Percentiles rank a stretch among this genome's conserved stretches.
phyloP scores from a whole-genome alignment of 371 early-diverging fungal species.

The Synchytrium microbalum region DNA sequence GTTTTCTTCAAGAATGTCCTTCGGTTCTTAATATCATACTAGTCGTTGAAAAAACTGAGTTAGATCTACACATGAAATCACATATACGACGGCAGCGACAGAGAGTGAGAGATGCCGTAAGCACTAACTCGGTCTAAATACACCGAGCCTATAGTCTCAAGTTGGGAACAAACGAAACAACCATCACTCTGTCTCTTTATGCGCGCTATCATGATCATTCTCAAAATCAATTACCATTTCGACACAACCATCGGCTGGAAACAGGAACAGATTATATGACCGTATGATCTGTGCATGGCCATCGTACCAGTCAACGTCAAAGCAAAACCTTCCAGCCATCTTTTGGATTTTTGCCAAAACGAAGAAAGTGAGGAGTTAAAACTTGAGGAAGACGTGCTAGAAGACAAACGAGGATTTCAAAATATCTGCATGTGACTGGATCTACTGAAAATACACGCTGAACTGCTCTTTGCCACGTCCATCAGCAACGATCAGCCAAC shows the following conservation, averaged over 20 bases:
- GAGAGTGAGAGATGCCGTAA: neutral
- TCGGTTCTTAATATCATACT: conserved; percentile 42
- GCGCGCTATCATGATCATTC: no score
- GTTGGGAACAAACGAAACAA: neutral
- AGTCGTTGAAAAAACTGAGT: neutral
- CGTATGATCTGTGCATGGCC: conserved; percentile 37
- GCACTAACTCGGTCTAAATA: neutral
- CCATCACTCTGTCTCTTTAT: neutral
- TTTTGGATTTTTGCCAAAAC: no score
- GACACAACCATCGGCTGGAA: conserved; percentile 32
- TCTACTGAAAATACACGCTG: no score
- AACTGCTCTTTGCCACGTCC: no score
- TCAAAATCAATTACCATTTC: conserved; percentile 40
- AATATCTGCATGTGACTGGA: no score
- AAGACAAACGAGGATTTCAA: no score
- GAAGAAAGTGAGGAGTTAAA: no score
- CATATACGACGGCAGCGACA: conserved; percentile 1
- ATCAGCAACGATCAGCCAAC: no score
- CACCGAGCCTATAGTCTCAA: neutral
- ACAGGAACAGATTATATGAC: conserved; percentile 41
- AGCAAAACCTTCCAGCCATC: conserved; percentile 14
- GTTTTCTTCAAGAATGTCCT: conserved; percentile 44
- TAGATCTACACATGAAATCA: neutral
- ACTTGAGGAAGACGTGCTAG: no score
- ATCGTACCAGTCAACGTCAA: conserved; percentile 38